Base-by-base conservation (phyloP, 495 filamentous ascomycete species). In the Poronia punctata region DNA sequence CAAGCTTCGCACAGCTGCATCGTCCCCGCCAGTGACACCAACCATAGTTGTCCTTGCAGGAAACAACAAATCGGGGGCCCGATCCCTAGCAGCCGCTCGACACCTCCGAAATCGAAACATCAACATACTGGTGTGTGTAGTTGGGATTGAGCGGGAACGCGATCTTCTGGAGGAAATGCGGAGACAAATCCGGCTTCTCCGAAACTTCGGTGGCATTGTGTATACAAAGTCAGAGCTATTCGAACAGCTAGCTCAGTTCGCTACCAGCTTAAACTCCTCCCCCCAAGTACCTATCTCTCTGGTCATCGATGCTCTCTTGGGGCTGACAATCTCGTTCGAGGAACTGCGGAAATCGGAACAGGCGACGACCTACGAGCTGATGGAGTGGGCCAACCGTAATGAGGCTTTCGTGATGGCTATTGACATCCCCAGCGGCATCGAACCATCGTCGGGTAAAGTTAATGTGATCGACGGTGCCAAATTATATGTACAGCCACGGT, bases 281-380 rank as follows among this genome's bases (percentile, higher is more conserved):
- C 30, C 52, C 23, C 49, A 51, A 32, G 48, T 49, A 9, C 57
- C 78, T 1, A 74, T 88, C 2, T 86, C 89, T 31, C 62, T 96
- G 36, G 85, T 96, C 38, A 70, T 98, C 22, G 92, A 98, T 62
- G 88, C 87, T 2, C 61, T 98, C 12, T 75, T 98, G 3, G 86
- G 86, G 14, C 80, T 88, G 37, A 84, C 89, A 35, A 71, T 86
- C 30, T 77, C 79, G 7, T 94, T 94, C 50, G 86, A 95, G 26
- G 84, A 89, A 38, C 68, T 95, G 19, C 69, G 83, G 15, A 83
- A 77, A 7, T 83, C 85, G 27, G 86, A 95, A 46, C 86, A 89
- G 56, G 83, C 79, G 0, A 79, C 79, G 3, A 86, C 84, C 3
- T 88, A 84, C 49, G 82, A 88, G 46, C 72, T 93, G 41, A 86